Evolutionary conservation across 495 filamentous ascomycete species (phyloP), one percentile per base, ranked within the genome.

Genomic region (Podospora appendiculata): DNA sequence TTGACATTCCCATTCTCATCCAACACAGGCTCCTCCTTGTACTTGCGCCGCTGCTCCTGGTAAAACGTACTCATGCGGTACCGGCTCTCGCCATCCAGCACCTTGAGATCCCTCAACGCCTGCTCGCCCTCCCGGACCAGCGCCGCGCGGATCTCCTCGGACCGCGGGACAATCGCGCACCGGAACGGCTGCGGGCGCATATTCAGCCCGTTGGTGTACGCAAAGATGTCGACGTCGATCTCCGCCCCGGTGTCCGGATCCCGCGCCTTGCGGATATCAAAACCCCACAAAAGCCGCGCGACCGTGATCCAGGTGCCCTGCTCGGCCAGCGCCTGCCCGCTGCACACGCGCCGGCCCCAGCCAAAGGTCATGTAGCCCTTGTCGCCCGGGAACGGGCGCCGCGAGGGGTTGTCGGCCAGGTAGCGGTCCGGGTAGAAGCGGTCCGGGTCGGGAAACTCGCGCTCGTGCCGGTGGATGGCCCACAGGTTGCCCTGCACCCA

Each of bases 301-400:
- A 84, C 73, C 0, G 75, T 75, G 32, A 82, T 70, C 69, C 77
- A 82, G 4, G 79, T 70, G 6, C 73, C 76, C 18, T 80, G 76
- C 49, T 85, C 79, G 0, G 82, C 82, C 0, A 83, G 61, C 4
- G 77, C 75, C 45, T 80, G 78, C 0, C 81, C 81, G 12, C 74
- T 73, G 55, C 82, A 84, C 18, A 83, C 73, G 6, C 82, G 69
- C 2, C 81, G 70, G 18, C 82, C 81, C 73, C 79, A 83, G 43
- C 80, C 80, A 46, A 83, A 83, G 6, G 78, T 83, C 79, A 83
- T 83, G 58, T 83, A 83, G 0, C 80, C 79, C 45, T 67, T 75
- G 47, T 84, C 80, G 7, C 74, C 72, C 1, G 78, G 79, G 53
- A 84, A 84, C 0, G 77, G 77, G 14, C 79, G 69, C 6, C 61